Conservation (phyloP, 768 basidiomycete genomes). For the Butyriboletus loyo region DNA sequence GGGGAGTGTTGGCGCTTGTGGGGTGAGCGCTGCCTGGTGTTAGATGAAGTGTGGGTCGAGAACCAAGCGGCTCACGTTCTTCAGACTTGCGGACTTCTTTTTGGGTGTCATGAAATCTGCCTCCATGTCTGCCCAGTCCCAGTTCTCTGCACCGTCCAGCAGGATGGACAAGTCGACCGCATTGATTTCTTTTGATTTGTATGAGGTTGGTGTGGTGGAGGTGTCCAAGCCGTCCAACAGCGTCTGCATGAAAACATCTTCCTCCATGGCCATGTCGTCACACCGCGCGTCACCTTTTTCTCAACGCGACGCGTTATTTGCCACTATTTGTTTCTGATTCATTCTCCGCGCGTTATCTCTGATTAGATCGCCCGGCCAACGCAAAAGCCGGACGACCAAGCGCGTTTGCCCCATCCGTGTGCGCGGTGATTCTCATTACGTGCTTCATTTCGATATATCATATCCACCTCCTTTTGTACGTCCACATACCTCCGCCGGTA, state of each 20-base stretch:
- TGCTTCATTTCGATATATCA: too few relatives aligned
- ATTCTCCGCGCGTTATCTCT: constrained; percentile 14
- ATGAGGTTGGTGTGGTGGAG: constrained; percentile 45
- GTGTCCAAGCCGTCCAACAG: constrained; percentile 52
- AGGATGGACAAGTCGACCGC: constrained; percentile 42
- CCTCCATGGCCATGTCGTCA: constrained; percentile 41
- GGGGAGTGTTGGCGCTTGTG: constrained; percentile 16
- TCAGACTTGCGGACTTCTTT: constrained; percentile 37
- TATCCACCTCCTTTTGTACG: neutral
- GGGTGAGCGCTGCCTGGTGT: constrained; percentile 13
- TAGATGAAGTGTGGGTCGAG: neutral
- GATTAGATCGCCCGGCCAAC: too few relatives aligned
- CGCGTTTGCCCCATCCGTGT: too few relatives aligned
- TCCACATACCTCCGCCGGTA: constrained; percentile 3
- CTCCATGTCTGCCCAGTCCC: constrained; percentile 65
- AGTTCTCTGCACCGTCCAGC: constrained; percentile 64
- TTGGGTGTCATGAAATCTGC: constrained; percentile 49
- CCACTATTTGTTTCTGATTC: constrained; percentile 3
- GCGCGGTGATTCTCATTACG: too few relatives aligned
- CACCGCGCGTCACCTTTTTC: neutral
- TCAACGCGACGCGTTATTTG: constrained; percentile 28
- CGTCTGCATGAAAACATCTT: constrained; percentile 56
- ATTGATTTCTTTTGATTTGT: constrained; percentile 9
- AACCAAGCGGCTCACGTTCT: constrained; percentile 4
- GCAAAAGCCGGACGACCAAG: too few relatives aligned